These are phyloP conservation scores for Boletus edulis DNA, from an alignment of 768 basidiomycete species.

Conservation along the genomic window DNA sequence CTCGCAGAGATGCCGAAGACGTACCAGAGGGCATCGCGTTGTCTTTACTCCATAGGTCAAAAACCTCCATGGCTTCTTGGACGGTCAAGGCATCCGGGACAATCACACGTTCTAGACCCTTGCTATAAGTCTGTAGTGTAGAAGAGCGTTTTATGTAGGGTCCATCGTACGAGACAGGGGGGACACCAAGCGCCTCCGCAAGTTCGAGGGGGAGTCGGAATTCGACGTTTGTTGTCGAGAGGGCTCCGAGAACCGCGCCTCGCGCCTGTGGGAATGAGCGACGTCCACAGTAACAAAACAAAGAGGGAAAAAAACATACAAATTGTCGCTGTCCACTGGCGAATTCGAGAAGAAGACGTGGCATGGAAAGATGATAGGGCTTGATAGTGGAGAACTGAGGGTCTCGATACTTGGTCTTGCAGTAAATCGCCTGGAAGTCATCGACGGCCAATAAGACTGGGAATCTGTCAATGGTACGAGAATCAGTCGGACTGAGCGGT, in stretches of 20 bases:
- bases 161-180: conserved; percentile 40
- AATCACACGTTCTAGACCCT: conserved; percentile 48
- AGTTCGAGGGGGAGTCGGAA: conserved; percentile 65
- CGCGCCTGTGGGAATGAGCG: conserved; percentile 43
- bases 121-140: conserved; percentile 49
- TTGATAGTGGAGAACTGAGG: conserved; percentile 68
- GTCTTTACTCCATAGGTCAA: conserved; percentile 73
- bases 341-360: conserved; percentile 74
- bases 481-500: not conserved
- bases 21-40: conserved; percentile 50
- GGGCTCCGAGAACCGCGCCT: conserved; percentile 71
- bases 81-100: conserved; percentile 60
- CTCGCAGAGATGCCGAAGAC: conserved; percentile 8
- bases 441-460: conserved; percentile 86
- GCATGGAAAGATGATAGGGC: conserved; percentile 76
- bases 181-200: conserved; percentile 53
- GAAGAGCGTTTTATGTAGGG: conserved; percentile 57
- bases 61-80: conserved; percentile 70
- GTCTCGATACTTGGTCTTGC: conserved; percentile 65
- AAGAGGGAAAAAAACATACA: conserved; percentile 42
- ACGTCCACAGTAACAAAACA: not conserved
- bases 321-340: conserved; percentile 68
- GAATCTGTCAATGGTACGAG: conserved; percentile 39
- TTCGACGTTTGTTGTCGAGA: conserved; percentile 58
- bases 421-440: conserved; percentile 82